Conservation (phyloP, 2,329 filamentous ascomycete genomes). For the Penicillium oxalicum region DNA sequence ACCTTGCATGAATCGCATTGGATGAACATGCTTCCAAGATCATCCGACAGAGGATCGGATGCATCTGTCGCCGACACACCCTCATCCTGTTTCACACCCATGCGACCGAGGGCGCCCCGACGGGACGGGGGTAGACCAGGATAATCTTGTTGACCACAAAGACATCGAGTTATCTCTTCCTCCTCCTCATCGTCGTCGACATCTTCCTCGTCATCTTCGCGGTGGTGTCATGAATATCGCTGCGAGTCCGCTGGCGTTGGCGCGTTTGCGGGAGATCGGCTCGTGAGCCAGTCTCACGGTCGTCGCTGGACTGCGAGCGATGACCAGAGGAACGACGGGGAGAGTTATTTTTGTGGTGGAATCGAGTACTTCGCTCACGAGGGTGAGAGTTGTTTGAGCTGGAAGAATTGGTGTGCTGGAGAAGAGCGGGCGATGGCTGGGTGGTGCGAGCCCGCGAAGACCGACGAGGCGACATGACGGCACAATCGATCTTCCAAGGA, state of each 20-base stretch:
- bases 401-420: slow-evolving; percentile 71
- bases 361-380: slow-evolving; percentile 69
- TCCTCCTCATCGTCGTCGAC: slow-evolving; percentile 65
- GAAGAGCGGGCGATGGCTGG: slow-evolving; percentile 61
- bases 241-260: slow-evolving; percentile 69
- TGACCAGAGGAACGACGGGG: slow-evolving; percentile 66
- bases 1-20: slow-evolving; percentile 98
- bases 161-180: slow-evolving; percentile 90
- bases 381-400: slow-evolving; percentile 65
- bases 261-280: slow-evolving; percentile 65
- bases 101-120: slow-evolving; percentile 49
- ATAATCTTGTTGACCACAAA: slow-evolving; percentile 92
- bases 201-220: slow-evolving; percentile 57
- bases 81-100: slow-evolving; percentile 51
- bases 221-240: slow-evolving; percentile 56
- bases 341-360: slow-evolving; percentile 65
- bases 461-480: slow-evolving; percentile 66
- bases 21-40: slow-evolving; percentile 90
- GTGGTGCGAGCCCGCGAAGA: slow-evolving; percentile 83
- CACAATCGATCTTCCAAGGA: slow-evolving; percentile 6
- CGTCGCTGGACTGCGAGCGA: slow-evolving; percentile 49
- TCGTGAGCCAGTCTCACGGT: slow-evolving; percentile 44
- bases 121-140: slow-evolving; percentile 67
- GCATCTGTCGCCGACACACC: slow-evolving; percentile 53
- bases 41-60: slow-evolving; percentile 63